A percentile compares a stretch with the other conserved stretches of the same genome.
Evolutionary conservation across 1,284 basidiomycete species (phyloP).

Genomic region (Fomitiporia mediterranea): DNA sequence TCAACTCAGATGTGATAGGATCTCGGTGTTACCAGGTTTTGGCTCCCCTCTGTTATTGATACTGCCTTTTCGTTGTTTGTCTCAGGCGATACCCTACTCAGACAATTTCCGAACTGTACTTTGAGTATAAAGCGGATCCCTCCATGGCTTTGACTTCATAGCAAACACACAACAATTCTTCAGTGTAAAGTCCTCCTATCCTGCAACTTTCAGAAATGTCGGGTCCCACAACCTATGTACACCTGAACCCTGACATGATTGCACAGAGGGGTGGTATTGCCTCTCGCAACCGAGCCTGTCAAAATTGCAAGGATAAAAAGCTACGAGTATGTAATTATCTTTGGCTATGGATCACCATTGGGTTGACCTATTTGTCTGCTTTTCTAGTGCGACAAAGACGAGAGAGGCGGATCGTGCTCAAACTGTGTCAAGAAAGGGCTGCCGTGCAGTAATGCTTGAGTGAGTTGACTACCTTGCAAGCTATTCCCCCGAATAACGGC

Average conservation of each 20-base stretch:
- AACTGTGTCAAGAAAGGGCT: neutral
- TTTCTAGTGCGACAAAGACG: constrained; percentile 5
- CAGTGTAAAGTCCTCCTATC: neutral
- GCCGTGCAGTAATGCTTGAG: neutral
- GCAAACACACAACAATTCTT: neutral
- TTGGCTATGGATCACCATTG: neutral
- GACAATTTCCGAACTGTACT: constrained; percentile 1
- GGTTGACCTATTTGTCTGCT: neutral
- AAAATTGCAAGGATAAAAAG: constrained; percentile 9
- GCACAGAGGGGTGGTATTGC: neutral
- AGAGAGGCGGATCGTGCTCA: neutral
- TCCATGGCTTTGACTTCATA: neutral
- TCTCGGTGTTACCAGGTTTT: constrained; percentile 7
- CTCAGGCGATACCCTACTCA: constrained; percentile 14
- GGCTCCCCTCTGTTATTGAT: neutral
- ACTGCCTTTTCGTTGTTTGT: neutral
- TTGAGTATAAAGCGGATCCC: neutral
- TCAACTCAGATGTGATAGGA: constrained; percentile 5
- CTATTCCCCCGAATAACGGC: too few relatives aligned
- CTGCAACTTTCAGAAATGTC: neutral
- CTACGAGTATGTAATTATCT: neutral
- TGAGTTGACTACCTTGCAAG: too few relatives aligned
- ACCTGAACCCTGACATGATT: neutral
- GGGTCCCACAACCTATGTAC: neutral
- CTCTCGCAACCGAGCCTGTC: constrained; percentile 1